These are phyloP conservation scores for Blastobotrys arbuscula DNA, from an alignment of 1,139 yeast species.

Conservation along the genomic window DNA sequence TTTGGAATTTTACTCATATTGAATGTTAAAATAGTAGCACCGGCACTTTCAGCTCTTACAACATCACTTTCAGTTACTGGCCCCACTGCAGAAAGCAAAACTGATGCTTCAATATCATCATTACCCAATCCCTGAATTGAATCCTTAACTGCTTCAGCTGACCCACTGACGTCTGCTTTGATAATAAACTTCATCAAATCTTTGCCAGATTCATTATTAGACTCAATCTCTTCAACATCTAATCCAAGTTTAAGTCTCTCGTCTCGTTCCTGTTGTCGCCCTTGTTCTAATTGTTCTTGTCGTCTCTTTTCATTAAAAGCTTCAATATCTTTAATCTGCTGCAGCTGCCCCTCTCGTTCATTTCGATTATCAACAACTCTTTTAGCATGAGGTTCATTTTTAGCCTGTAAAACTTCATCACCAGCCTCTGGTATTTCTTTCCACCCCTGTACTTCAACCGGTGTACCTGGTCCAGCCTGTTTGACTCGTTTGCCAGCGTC, in stretches of 20 bases:
- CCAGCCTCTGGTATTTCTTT: conserved; percentile 91
- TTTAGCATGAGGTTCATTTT: conserved; percentile 67
- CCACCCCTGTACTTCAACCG: conserved; percentile 94
- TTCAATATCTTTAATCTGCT: conserved; percentile 63
- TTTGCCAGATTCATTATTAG: conserved; percentile 32
- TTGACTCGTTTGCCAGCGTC: conserved; percentile 62
- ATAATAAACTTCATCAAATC: conserved; percentile 53
- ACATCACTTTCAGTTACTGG: conserved; percentile 78
- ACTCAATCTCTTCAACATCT: conserved; percentile 26
- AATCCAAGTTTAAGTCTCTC: conserved; percentile 33
- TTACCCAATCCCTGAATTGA: conserved; percentile 79
- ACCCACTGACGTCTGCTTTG: conserved; percentile 83
- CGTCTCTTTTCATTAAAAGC: conserved; percentile 53
- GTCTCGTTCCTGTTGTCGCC: conserved; percentile 28
- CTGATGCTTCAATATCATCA: conserved; percentile 66
- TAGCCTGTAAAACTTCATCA: conserved; percentile 73
- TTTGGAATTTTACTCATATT: conserved; percentile 61
- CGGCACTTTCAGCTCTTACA: conserved; percentile 71
- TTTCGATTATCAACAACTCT: conserved; percentile 63
- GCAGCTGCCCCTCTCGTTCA: conserved; percentile 50
- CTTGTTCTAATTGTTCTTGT: conserved; percentile 42
- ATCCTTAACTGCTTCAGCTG: conserved; percentile 62
- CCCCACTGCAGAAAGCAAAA: conserved; percentile 76
- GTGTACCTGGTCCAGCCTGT: conserved; percentile 79
- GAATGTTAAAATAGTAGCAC: conserved; percentile 72